Conservation (phyloP, 306 rosid genomes). For the Rosa multiflora region DNA sequence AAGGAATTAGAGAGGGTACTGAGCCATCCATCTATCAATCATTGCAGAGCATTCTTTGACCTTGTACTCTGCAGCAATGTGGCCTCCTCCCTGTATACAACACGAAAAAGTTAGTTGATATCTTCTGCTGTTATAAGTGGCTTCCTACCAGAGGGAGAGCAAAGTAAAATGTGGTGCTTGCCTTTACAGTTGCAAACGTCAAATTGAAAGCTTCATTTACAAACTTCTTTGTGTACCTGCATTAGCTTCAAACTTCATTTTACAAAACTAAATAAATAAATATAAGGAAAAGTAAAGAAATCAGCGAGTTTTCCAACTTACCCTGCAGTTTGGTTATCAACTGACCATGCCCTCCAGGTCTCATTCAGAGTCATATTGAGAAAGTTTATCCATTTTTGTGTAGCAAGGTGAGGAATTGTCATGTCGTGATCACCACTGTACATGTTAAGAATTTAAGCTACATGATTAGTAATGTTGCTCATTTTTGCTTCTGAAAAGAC, state of each 20-base stretch:
- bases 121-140: background rate
- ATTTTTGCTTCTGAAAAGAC: background rate
- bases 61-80: conserved; percentile 31
- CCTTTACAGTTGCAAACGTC: conserved; percentile 5
- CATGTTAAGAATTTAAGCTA: background rate
- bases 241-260: background rate
- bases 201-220: background rate
- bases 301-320: background rate
- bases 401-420: conserved; percentile 25
- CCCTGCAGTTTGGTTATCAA: conserved; percentile 25
- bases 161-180: background rate
- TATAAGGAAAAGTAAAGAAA: background rate
- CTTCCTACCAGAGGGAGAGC: background rate
- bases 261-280: background rate
- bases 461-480: background rate
- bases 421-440: conserved; percentile 28
- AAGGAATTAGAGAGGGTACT: conserved; percentile 6
- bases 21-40: conserved; percentile 24
- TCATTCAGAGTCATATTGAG: conserved; percentile 17
- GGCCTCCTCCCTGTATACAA: conserved; percentile 25
- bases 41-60: conserved; percentile 26
- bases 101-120: background rate
- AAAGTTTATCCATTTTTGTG: conserved; percentile 20
- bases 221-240: conserved; percentile 10
- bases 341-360: conserved; percentile 28